Evolutionary conservation across 257 asterid genomes (phyloP).

Genomic region (Verbena officinalis): DNA sequence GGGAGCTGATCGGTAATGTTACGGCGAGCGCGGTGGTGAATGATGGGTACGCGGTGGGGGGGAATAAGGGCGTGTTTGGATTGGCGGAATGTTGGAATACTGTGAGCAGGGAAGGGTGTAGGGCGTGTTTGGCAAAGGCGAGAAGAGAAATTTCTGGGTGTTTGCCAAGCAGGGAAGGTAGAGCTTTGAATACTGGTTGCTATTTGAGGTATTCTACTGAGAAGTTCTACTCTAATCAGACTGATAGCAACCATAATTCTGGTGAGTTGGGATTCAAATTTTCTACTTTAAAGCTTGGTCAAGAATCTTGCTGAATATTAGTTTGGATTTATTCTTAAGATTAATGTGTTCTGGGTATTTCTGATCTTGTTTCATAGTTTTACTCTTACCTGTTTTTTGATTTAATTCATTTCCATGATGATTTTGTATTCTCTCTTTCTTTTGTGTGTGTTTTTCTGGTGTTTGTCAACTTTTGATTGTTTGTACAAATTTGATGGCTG

Average conservation of each 20-base stretch:
- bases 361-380: too few species aligned
- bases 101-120: constrained; percentile 59
- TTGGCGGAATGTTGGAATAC: constrained; percentile 93
- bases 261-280: constrained; percentile 48
- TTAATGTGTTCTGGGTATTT: not conserved
- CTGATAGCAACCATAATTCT: constrained; percentile 25
- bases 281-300: too few species aligned
- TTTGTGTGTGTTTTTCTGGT: too few species aligned
- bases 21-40: constrained; percentile 47
- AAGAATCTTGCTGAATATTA: not conserved
- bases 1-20: constrained; percentile 50
- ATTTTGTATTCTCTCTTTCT: not conserved
- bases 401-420: not conserved
- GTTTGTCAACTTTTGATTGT: constrained; percentile 23
- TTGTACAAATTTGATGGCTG: not conserved
- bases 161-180: constrained; percentile 75
- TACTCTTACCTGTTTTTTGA: not conserved
- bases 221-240: constrained; percentile 54
- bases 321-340: not conserved
- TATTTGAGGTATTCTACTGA: constrained; percentile 77
- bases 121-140: constrained; percentile 76
- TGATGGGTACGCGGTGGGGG: constrained; percentile 51
- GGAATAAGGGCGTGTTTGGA: constrained; percentile 66
- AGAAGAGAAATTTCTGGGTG: constrained; percentile 50
- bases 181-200: constrained; percentile 82